phyloP scores from a whole-genome alignment of 352 stramenopile species.

The Pythium sukuiense region DNA sequence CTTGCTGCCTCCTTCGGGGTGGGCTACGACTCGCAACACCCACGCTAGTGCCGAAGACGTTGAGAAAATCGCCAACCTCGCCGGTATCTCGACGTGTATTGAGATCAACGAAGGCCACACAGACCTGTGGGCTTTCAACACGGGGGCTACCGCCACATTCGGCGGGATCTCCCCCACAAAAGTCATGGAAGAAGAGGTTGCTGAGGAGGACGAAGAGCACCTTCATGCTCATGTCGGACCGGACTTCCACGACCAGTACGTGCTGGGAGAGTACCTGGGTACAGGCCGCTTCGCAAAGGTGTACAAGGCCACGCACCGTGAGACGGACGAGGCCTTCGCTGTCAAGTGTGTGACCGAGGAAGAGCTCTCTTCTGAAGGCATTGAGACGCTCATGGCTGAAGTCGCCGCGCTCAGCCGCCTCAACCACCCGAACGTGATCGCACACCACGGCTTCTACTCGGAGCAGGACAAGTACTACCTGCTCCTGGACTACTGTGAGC shows the following conservation, averaged over 20 bases:
- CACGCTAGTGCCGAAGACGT: constrained; percentile 57
- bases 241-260: constrained; percentile 66
- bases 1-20: constrained; percentile 44
- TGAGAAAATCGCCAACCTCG: constrained; percentile 51
- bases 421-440: constrained; percentile 82
- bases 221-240: constrained; percentile 20
- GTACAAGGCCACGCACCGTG: constrained; percentile 43
- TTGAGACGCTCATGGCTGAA: constrained; percentile 70
- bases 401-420: constrained; percentile 66
- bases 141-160: constrained; percentile 4
- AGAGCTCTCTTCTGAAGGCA: constrained; percentile 43
- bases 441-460: constrained; percentile 78
- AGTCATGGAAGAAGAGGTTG: constrained; percentile 32
- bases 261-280: constrained; percentile 55
- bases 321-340: constrained; percentile 44
- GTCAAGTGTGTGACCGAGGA: constrained; percentile 70
- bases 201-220: constrained; percentile 1
- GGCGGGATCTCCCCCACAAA: constrained; percentile 1
- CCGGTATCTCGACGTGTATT: constrained; percentile 54
- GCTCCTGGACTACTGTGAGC: constrained; percentile 85
- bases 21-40: constrained; percentile 55
- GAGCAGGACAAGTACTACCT: constrained; percentile 79
- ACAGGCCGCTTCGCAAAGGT: constrained; percentile 65
- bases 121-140: constrained; percentile 30
- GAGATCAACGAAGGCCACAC: constrained; percentile 25